Conservation (phyloP, 2,329 filamentous ascomycete species). For the Apiospora aurea region DNA sequence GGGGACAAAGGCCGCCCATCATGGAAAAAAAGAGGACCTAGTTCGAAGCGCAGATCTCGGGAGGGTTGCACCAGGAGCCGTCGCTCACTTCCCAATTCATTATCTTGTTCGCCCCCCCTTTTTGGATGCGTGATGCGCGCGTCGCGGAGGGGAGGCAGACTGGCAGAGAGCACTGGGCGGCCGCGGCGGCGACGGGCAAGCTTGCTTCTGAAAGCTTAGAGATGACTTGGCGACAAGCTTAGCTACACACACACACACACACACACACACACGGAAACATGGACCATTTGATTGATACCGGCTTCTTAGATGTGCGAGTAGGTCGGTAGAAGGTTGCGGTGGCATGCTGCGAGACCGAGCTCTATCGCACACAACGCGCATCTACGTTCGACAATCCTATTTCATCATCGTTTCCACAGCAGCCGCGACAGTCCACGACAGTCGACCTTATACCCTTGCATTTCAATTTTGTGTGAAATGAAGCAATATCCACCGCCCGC, state of each 20-base stretch:
- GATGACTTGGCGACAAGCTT: conserved; percentile 1
- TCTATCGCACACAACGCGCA: background rate
- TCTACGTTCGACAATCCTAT: background rate
- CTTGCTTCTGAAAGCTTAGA: background rate
- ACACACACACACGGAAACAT: conserved; percentile 1
- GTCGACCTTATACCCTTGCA: conserved; percentile 25
- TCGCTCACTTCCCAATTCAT: conserved; percentile 9
- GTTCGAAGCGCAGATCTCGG: conserved; percentile 18
- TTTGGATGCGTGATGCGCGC: background rate
- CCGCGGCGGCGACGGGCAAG: background rate
- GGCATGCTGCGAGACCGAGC: background rate
- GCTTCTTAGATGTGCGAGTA: background rate
- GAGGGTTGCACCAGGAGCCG: conserved; percentile 1
- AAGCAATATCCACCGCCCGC: conserved; percentile 29
- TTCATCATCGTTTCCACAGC: conserved; percentile 20
- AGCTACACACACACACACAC: background rate
- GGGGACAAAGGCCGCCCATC: conserved; percentile 10
- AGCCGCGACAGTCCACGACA: conserved; percentile 2
- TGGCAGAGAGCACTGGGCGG: background rate
- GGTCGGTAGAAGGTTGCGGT: background rate
- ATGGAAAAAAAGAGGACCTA: conserved; percentile 16
- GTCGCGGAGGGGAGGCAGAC: background rate
- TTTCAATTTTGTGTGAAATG: conserved; percentile 28
- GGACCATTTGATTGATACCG: background rate
- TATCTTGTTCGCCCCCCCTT: background rate